phyloP scores from a whole-genome alignment of 495 filamentous ascomycete species.

The Neurospora sp. region DNA sequence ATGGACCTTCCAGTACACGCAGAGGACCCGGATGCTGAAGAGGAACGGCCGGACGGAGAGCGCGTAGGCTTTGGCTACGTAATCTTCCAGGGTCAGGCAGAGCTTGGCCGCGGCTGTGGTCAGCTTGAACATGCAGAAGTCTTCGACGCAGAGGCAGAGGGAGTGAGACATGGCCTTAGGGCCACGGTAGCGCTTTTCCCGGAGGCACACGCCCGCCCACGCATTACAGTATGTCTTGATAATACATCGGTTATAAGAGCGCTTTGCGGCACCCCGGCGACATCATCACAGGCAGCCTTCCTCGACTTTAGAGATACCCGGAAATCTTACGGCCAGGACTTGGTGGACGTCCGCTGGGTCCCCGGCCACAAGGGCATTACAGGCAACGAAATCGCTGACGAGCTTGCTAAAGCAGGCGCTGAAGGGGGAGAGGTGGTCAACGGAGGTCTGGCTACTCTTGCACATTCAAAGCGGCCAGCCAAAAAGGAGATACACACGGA shows the following conservation, averaged over 20 bases:
- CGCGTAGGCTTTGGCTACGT: neutral
- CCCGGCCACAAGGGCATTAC: neutral
- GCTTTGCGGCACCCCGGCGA: neutral
- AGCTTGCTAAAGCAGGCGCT: neutral
- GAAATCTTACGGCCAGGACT: neutral
- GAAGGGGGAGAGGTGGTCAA: neutral
- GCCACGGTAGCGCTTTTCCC: neutral
- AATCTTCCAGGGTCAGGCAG: neutral
- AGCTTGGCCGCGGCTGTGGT: neutral
- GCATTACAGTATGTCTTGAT: neutral
- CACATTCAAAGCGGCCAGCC: neutral
- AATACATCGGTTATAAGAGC: neutral
- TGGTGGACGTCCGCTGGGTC: neutral
- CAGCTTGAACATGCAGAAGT: neutral
- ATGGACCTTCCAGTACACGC: neutral
- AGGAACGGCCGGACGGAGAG: neutral
- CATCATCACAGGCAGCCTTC: neutral
- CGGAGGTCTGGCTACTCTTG: neutral
- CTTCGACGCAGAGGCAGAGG: neutral
- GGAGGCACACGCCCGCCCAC: too few relatives aligned
- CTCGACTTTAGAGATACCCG: neutral
- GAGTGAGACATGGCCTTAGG: neutral
- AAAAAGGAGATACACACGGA: neutral
- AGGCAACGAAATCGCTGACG: neutral
- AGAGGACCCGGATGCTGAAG: neutral